A percentile compares a stretch with the other conserved stretches of the same genome.
phyloP scores from a whole-genome alignment of 331 rosid genomes.

The Rhamnella rubrinervis region DNA sequence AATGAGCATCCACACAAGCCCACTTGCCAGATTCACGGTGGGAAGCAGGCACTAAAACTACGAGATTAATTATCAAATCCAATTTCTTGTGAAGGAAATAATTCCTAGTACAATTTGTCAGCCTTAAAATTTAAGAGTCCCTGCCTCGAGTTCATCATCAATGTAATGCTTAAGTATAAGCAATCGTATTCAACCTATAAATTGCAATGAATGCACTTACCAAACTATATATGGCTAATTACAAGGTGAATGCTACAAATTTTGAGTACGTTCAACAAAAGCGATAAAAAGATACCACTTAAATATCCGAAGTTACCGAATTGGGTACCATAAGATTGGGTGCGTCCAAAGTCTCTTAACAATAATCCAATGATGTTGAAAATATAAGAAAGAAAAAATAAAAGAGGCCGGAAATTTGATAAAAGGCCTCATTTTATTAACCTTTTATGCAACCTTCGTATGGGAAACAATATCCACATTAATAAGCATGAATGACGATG shows the following conservation, averaged over 20 bases:
- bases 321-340: not conserved
- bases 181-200: constrained; percentile 4
- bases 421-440: not conserved
- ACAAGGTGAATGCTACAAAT: not conserved
- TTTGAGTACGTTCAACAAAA: not conserved
- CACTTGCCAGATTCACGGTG: constrained; percentile 23
- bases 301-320: not conserved
- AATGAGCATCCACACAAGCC: constrained; percentile 13
- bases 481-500: too few species aligned
- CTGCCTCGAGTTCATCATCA: not conserved
- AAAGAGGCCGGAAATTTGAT: not conserved
- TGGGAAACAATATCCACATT: not conserved
- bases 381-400: not conserved
- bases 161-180: not conserved
- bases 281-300: not conserved
- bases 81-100: constrained; percentile 9
- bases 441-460: constrained; percentile 3
- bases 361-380: not conserved
- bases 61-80: constrained; percentile 19
- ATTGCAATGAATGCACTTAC: constrained; percentile 30
- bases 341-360: not conserved
- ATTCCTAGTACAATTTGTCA: constrained; percentile 11
- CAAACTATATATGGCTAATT: constrained; percentile 16
- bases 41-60: constrained; percentile 9
- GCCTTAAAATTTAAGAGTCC: constrained; percentile 7